Conservation (phyloP, 257 asterid genomes). For the Salvia hispanica region DNA sequence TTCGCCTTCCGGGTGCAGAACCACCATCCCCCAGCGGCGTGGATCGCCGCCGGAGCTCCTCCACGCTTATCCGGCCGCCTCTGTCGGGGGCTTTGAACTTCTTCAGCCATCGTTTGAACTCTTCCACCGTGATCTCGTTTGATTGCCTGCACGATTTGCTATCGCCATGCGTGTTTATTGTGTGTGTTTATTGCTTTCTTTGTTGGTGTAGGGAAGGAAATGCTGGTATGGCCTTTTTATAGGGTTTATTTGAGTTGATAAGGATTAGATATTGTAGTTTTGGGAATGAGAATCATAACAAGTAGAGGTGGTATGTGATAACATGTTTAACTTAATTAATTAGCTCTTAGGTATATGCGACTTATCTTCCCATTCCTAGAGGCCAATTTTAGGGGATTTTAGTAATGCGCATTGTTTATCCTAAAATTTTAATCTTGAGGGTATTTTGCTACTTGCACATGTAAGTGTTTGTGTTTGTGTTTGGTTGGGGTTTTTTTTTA, state of each 20-base stretch:
- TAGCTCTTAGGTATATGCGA: too few relatives aligned
- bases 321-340: not conserved
- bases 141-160: not conserved
- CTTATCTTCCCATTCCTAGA: too few relatives aligned
- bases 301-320: not conserved
- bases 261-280: not conserved
- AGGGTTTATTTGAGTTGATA: not conserved
- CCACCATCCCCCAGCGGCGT: constrained; percentile 37
- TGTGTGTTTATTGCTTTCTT: not conserved
- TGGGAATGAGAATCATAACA: constrained; percentile 12
- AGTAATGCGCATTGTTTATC: too few relatives aligned
- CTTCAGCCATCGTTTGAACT: constrained; percentile 52
- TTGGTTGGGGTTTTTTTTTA: too few relatives aligned
- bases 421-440: too few relatives aligned
- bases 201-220: not conserved
- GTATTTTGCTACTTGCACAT: too few relatives aligned
- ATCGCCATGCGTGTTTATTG: not conserved
- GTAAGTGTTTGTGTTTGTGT: too few relatives aligned
- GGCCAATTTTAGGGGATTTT: too few relatives aligned
- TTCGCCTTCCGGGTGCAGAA: constrained; percentile 34
- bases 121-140: constrained; percentile 41
- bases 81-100: constrained; percentile 33
- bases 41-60: constrained; percentile 45
- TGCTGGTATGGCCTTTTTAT: not conserved
- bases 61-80: constrained; percentile 39